Percentiles rank a stretch among this genome's conserved stretches.
These are phyloP conservation scores for Hyphodiscus hymeniophilus DNA, from an alignment of 495 filamentous ascomycete species.

Conservation along the genomic window DNA sequence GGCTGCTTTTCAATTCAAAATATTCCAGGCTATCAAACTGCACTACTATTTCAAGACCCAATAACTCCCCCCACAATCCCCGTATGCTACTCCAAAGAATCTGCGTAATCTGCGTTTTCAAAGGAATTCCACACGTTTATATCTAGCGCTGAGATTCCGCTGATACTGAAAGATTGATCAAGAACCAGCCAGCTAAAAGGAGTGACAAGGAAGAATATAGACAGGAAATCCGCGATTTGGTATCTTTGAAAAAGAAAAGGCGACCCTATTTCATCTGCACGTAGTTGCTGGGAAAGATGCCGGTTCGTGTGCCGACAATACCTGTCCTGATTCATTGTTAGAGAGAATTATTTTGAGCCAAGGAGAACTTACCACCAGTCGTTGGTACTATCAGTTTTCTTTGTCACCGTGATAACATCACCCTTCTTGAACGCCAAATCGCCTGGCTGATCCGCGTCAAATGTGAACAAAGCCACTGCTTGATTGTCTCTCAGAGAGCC, in stretches of 20 bases:
- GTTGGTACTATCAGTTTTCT: conserved; percentile 83
- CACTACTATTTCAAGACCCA: too few relatives aligned
- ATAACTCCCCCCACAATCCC: too few relatives aligned
- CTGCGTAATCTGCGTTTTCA: too few relatives aligned
- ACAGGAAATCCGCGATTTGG: not conserved
- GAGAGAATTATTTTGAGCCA: conserved; percentile 2
- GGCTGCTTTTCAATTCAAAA: too few relatives aligned
- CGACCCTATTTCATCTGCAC: conserved; percentile 27
- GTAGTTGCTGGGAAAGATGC: conserved; percentile 51
- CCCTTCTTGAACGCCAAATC: conserved; percentile 97
- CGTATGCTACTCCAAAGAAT: too few relatives aligned
- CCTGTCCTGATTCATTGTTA: conserved; percentile 39
- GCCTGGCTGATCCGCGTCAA: conserved; percentile 87
- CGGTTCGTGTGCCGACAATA: conserved; percentile 42
- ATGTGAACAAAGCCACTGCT: conserved; percentile 82
- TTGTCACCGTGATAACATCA: conserved; percentile 92
- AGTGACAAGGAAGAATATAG: not conserved
- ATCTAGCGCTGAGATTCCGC: too few relatives aligned
- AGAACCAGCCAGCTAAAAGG: too few relatives aligned
- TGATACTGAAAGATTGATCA: too few relatives aligned
- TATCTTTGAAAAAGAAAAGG: not conserved
- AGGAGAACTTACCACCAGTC: conserved; percentile 71
- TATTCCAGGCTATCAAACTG: too few relatives aligned
- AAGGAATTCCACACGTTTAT: too few relatives aligned
- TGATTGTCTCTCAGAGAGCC: conserved; percentile 68